Evolutionary conservation across 1,139 yeast genomes (phyloP).

Genomic region (Kodamaea plutei): DNA sequence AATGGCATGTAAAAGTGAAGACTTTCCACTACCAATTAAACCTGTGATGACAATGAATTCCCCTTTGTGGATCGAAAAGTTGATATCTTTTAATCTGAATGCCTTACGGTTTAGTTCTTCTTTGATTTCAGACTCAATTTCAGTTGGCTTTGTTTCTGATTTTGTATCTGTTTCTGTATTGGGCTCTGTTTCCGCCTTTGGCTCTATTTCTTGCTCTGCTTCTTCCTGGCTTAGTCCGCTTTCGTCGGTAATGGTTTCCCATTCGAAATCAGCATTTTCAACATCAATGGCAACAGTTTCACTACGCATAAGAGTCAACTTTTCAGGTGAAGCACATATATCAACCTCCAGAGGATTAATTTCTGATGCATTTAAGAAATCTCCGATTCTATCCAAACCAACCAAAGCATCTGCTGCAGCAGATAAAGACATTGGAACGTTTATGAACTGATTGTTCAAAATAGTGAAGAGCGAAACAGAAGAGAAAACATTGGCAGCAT

Average conservation of each 20-base stretch:
- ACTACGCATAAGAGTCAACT: slow-evolving; percentile 14
- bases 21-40: too few relatives aligned
- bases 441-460: slow-evolving; percentile 43
- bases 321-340: slow-evolving; percentile 16
- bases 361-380: slow-evolving; percentile 35
- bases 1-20: too few relatives aligned
- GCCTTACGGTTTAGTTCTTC: too few relatives aligned
- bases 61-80: too few relatives aligned
- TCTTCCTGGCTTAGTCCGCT: too few relatives aligned
- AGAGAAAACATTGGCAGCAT: slow-evolving; percentile 68
- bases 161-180: too few relatives aligned
- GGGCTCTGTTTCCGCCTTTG: too few relatives aligned
- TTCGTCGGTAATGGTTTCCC: slow-evolving; percentile 67
- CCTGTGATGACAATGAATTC: too few relatives aligned
- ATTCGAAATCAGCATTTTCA: slow-evolving; percentile 47
- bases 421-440: slow-evolving; percentile 69
- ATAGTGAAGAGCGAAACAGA: slow-evolving; percentile 70
- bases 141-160: too few relatives aligned
- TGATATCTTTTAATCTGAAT: too few relatives aligned
- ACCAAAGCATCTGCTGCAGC: slow-evolving; percentile 56
- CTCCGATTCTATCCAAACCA: slow-evolving; percentile 56
- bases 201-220: too few relatives aligned
- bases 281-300: slow-evolving; percentile 13
- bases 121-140: too few relatives aligned
- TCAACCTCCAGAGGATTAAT: slow-evolving; percentile 16